Evolutionary conservation across 805 yeast genomes (phyloP).

Genomic region (Hagleromyces aurorensis): DNA sequence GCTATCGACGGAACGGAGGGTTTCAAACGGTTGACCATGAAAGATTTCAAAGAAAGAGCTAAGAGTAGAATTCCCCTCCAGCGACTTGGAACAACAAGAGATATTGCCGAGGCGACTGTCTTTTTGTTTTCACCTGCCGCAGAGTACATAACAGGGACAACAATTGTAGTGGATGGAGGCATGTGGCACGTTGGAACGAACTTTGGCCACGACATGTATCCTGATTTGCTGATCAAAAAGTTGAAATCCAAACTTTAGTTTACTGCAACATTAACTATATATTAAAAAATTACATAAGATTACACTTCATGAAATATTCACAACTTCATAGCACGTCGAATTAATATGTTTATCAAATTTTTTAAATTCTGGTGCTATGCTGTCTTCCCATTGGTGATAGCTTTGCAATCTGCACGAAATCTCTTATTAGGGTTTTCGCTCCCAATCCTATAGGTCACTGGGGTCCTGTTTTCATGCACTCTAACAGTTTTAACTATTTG

Average conservation of each 20-base stretch:
- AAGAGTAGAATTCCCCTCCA: constrained; percentile 45
- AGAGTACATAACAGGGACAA: constrained; percentile 65
- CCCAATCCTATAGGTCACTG: too few species aligned
- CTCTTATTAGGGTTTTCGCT: too few species aligned
- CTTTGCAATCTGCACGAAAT: too few species aligned
- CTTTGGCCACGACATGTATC: constrained; percentile 35
- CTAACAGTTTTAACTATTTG: too few species aligned
- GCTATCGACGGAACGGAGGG: constrained; percentile 87
- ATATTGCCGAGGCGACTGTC: constrained; percentile 84
- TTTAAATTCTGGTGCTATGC: too few species aligned
- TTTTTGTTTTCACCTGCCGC: constrained; percentile 81
- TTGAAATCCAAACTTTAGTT: constrained; percentile 33
- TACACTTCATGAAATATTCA: not conserved
- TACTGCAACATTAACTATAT: too few species aligned
- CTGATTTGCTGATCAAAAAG: constrained; percentile 33
- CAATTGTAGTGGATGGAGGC: constrained; percentile 84
- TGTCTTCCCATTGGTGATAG: too few species aligned
- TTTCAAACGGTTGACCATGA: constrained; percentile 49
- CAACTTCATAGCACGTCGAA: not conserved
- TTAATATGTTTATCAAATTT: not conserved
- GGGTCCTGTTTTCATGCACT: too few species aligned
- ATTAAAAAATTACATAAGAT: constrained; percentile 1
- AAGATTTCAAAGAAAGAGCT: constrained; percentile 35
- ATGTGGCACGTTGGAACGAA: constrained; percentile 69
- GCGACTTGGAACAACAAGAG: constrained; percentile 60